phyloP scores from a whole-genome alignment of 192 early-diverging fungal species.

The Backusella liffmaniae region DNA sequence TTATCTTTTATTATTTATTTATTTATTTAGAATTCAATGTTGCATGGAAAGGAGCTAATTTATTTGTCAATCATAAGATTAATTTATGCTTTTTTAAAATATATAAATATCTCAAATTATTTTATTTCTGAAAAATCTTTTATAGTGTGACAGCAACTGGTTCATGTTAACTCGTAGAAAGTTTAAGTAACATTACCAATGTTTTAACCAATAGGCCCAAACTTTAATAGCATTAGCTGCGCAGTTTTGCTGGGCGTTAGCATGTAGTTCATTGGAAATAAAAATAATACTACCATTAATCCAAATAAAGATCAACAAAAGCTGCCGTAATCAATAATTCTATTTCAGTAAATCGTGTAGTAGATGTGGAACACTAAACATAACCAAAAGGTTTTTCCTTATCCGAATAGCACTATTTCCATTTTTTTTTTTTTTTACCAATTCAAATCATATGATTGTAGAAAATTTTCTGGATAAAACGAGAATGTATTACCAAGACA shows the following conservation, averaged over 20 bases:
- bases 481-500: neutral
- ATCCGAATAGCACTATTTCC: neutral
- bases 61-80: constrained; percentile 1
- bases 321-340: neutral
- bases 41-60: neutral
- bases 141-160: neutral
- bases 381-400: neutral
- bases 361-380: neutral
- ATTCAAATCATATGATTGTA: neutral
- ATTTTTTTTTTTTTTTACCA: neutral
- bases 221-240: neutral
- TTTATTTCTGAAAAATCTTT: neutral
- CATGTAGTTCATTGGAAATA: neutral
- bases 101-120: neutral
- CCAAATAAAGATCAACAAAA: constrained; percentile 9
- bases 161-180: neutral
- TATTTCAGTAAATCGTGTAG: neutral
- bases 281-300: neutral
- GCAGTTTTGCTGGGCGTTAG: neutral
- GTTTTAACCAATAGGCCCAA: neutral
- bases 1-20: neutral
- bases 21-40: neutral
- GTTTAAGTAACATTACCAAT: neutral
- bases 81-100: neutral
- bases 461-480: neutral